These are phyloP conservation scores for Trichoderma sp. DNA, from an alignment of 2,329 filamentous ascomycete species.

Conservation along the genomic window DNA sequence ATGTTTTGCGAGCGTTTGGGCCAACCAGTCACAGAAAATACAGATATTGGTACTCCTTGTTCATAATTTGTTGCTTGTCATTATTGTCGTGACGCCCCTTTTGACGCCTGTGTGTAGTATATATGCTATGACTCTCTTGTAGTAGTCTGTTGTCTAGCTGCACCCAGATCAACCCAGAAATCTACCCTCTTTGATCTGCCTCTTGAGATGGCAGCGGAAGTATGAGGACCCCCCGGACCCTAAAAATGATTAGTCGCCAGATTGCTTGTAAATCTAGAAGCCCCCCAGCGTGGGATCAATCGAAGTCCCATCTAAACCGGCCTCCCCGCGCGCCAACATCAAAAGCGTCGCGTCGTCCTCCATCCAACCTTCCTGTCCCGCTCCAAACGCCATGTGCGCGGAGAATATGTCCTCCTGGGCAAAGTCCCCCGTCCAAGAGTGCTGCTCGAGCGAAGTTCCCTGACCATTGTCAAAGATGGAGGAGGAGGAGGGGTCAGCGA, in stretches of 20 bases:
- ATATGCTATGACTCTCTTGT: background rate
- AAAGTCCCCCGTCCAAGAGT: conserved; percentile 34
- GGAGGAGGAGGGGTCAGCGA: conserved; percentile 18
- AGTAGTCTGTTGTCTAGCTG: background rate
- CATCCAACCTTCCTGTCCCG: conserved; percentile 47
- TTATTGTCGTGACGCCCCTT: conserved; percentile 11
- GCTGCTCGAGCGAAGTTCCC: conserved; percentile 28
- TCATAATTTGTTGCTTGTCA: background rate
- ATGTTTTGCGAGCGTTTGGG: background rate
- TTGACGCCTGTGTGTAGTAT: background rate
- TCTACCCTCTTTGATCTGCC: background rate
- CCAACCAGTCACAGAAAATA: background rate
- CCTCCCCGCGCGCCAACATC: conserved; percentile 40
- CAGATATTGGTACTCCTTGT: background rate
- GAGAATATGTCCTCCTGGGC: conserved; percentile 43
- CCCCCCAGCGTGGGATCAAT: conserved; percentile 41
- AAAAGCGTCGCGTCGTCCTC: conserved; percentile 50
- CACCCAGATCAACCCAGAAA: background rate
- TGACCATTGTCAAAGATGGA: conserved; percentile 32
- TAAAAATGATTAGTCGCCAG: background rate
- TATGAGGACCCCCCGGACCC: background rate
- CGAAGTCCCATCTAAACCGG: conserved; percentile 32
- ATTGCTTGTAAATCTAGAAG: conserved; percentile 8
- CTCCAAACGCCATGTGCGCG: conserved; percentile 39
- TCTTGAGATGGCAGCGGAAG: too few relatives aligned